Evolutionary conservation across 176 grass and related monocot species (phyloP), one percentile per base, ranked within the genome.

Genomic region (Oryza brachyantha): DNA sequence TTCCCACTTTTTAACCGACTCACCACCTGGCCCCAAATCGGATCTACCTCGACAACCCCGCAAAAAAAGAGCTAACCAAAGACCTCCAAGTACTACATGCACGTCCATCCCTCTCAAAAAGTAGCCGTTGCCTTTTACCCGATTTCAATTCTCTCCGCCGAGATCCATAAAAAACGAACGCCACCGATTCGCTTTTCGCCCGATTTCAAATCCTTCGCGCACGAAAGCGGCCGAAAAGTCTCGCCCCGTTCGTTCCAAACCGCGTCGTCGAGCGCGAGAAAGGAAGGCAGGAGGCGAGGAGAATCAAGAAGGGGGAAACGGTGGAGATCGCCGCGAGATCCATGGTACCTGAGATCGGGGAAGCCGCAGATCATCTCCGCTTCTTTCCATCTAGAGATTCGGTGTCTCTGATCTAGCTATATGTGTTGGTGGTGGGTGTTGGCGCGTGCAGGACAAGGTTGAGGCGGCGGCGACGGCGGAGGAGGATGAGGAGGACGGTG

Each of bases 71-170:
- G 13, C 78, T 38, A 66, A 26, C 13, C 55, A 14, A 22, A 57
- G 8, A 22, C 21, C 52, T 17, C 21, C n/a, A 16, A 19, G 37
- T 31, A 50, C 17, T 54, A 7, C 22, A n/a, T 32, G 31, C 6
- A 34, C 13, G 3, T 41, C 39, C 39, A 4, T 45, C 3, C 10
- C 65, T 12, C 24, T 27, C 57, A 42, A 79, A 88, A 90, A 74
- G 83, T 86, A 86, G 79, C 88, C 79, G 79, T 86, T 83, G 68
- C 74, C 34, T 79, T 90, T 78, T 62, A 8, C 21, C 41, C 32
- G 11, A 40, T 31, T 45, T n/a, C 34, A 40, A 37, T 14, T 1
- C 24, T 16, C 66, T 3, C 21, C 36, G 5, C 75, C 55, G 19
- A 52, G 11, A 60, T 66, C 34, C 67, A 83, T 66, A 79, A 73